Base-by-base conservation (phyloP, 1,139 yeast genomes). In the Eremothecium sinecaudum region DNA sequence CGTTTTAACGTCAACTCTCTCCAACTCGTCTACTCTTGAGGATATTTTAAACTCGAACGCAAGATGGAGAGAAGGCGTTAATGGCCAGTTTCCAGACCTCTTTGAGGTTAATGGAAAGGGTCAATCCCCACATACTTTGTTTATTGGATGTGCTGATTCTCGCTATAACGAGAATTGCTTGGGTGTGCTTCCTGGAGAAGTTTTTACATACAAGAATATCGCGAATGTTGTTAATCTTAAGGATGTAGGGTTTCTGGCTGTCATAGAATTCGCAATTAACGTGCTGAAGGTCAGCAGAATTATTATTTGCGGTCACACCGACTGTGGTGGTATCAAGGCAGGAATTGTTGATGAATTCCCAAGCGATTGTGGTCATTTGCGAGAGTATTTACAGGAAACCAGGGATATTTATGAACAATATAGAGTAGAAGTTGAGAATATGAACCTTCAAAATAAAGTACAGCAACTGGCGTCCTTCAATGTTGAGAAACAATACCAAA, bases 81-180 rank as follows among this genome's bases (percentile, higher is more conserved):
- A 72, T 37, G 64, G 65, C 24, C 66, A 69, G 36, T 73, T 79
- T 50, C 84, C 93, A 2, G 65, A 67, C 24, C 63, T 86, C 11
- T 75, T 86, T 53, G 60, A 62, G 4, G 53, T 72, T 37, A 83
- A 86, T 50, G 90, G 76, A 1, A 67, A 73, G 53, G 97, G 97
- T 35, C 98, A 90, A 61, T 61, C 75, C 12, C 98, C 98, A 13
- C 94, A 86, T 58, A 84, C 96, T 8, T 64, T 90, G 37, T 87
- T 96, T 93, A 80, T 90, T 42, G 96, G 97, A 3, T 90, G 98
- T 59, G 77, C 93, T 4, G 98, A 90, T 58, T 84, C 96, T 9
- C 75, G 98, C 47, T 83, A 82, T 39, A 82, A 87, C 35, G 96
- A 90, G 48, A 66, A 66, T 29, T 77, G 86, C 47, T 63, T 90